A percentile compares a stretch with the other conserved stretches of the same genome.
Conservation (phyloP, 2,329 filamentous ascomycete species). For the Monosporascus sp. region DNA sequence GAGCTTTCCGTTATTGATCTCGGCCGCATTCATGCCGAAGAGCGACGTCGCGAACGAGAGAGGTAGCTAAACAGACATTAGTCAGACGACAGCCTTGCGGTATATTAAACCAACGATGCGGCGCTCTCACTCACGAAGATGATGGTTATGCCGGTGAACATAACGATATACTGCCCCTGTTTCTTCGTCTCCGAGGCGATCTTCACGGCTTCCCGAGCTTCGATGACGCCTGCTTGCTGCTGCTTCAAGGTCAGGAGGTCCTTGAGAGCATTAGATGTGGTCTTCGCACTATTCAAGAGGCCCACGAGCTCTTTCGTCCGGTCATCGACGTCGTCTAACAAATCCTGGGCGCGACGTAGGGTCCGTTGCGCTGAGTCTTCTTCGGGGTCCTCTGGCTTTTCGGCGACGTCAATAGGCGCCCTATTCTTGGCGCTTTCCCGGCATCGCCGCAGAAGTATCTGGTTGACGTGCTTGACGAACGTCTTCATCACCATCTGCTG, state of each 20-base stretch:
- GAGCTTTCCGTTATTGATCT: slow-evolving; percentile 4
- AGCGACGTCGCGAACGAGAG: slow-evolving; percentile 25
- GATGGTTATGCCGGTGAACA: slow-evolving; percentile 30
- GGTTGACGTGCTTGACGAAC: background rate
- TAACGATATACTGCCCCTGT: slow-evolving; percentile 28
- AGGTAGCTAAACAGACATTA: slow-evolving; percentile 15
- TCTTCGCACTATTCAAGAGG: background rate
- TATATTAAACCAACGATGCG: background rate
- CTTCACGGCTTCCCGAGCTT: slow-evolving; percentile 23
- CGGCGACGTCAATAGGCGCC: background rate
- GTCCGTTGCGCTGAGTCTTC: background rate
- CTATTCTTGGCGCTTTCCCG: background rate
- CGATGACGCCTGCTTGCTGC: slow-evolving; percentile 27
- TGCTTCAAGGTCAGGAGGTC: slow-evolving; percentile 26
- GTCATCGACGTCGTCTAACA: slow-evolving; percentile 5
- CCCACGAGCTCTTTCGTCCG: background rate
- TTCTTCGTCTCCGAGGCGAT: slow-evolving; percentile 22
- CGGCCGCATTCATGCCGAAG: slow-evolving; percentile 27
- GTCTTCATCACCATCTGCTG: slow-evolving; percentile 7
- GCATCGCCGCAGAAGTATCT: background rate
- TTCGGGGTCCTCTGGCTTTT: background rate
- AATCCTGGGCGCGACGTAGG: background rate
- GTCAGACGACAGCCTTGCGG: background rate
- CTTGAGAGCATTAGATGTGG: slow-evolving; percentile 5
- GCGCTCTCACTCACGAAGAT: slow-evolving; percentile 23